Percentiles rank a stretch among this genome's conserved stretches.
Evolutionary conservation across 2,329 filamentous ascomycete genomes (phyloP).

Genomic region (Penicillium sp.): DNA sequence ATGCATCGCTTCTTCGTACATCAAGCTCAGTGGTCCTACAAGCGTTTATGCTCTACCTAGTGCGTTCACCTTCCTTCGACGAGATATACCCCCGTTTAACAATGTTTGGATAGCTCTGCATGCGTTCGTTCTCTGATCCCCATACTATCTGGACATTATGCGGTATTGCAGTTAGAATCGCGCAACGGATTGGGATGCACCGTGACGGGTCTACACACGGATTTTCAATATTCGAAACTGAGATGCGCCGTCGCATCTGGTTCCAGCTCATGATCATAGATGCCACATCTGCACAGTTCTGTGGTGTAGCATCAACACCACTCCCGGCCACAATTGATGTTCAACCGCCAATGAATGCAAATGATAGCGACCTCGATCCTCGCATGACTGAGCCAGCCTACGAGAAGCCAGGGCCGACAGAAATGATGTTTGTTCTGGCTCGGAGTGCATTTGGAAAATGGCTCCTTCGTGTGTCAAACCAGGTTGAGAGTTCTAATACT

Average conservation of each 20-base stretch:
- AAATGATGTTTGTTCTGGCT: slow-evolving; percentile 45
- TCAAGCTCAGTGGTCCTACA: slow-evolving; percentile 48
- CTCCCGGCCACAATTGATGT: slow-evolving; percentile 17
- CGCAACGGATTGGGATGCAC: slow-evolving; percentile 50
- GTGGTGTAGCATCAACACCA: slow-evolving; percentile 18
- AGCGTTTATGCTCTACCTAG: slow-evolving; percentile 48
- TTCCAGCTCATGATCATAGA: slow-evolving; percentile 31
- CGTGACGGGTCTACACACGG: slow-evolving; percentile 48
- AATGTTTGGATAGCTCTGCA: slow-evolving; percentile 20
- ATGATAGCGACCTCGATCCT: slow-evolving; percentile 42
- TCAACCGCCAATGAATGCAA: slow-evolving; percentile 43
- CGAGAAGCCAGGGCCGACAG: slow-evolving; percentile 45
- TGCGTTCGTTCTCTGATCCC: slow-evolving; percentile 44
- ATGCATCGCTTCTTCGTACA: slow-evolving; percentile 40
- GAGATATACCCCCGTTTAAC: not conserved
- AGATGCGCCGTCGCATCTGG: slow-evolving; percentile 37
- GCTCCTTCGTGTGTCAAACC: slow-evolving; percentile 22
- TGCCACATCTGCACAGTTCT: slow-evolving; percentile 21
- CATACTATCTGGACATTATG: slow-evolving; percentile 53
- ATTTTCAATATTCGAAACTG: slow-evolving; percentile 47
- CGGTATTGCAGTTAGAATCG: slow-evolving; percentile 48
- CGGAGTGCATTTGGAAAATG: slow-evolving; percentile 36
- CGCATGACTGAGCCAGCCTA: slow-evolving; percentile 45
- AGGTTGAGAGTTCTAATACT: slow-evolving; percentile 13
- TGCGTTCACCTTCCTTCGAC: slow-evolving; percentile 14